phyloP scores from a whole-genome alignment of 768 basidiomycete genomes.

The Mycena chlorophos region DNA sequence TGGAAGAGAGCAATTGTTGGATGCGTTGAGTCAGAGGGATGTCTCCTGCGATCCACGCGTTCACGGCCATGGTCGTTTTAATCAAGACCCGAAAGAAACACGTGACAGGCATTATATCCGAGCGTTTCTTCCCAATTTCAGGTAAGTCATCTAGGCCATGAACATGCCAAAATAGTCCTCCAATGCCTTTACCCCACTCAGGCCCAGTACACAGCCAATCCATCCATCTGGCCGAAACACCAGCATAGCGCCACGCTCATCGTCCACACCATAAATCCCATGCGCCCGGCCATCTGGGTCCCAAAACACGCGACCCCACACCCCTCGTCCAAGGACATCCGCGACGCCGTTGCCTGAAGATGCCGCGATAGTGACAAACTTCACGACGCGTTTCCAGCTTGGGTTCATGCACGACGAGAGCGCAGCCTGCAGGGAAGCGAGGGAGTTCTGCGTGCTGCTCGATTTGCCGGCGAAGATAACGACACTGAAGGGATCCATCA shows the following conservation, averaged over 20 bases:
- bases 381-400: constrained; percentile 13
- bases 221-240: constrained; percentile 24
- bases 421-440: constrained; percentile 4
- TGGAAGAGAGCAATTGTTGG: no score
- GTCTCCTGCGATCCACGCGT: no score
- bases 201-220: constrained; percentile 16
- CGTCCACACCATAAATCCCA: constrained; percentile 23
- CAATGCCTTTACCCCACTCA: constrained; percentile 12
- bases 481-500: constrained; percentile 7
- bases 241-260: constrained; percentile 18
- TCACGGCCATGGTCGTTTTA: no score
- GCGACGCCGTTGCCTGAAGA: constrained; percentile 12
- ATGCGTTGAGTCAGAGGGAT: no score
- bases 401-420: constrained; percentile 7
- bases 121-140: no score
- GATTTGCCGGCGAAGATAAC: constrained; percentile 24
- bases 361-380: constrained; percentile 19
- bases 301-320: constrained; percentile 19
- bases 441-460: constrained; percentile 1
- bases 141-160: constrained; percentile 4
- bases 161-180: constrained; percentile 15
- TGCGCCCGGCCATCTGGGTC: constrained; percentile 20
- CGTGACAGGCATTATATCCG: no score
- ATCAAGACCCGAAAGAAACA: no score
- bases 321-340: constrained; percentile 16